A percentile compares a stretch with the other conserved stretches of the same genome.
Evolutionary conservation across 2,329 filamentous ascomycete species (phyloP).

Genomic region (Colletotrichum salicis): DNA sequence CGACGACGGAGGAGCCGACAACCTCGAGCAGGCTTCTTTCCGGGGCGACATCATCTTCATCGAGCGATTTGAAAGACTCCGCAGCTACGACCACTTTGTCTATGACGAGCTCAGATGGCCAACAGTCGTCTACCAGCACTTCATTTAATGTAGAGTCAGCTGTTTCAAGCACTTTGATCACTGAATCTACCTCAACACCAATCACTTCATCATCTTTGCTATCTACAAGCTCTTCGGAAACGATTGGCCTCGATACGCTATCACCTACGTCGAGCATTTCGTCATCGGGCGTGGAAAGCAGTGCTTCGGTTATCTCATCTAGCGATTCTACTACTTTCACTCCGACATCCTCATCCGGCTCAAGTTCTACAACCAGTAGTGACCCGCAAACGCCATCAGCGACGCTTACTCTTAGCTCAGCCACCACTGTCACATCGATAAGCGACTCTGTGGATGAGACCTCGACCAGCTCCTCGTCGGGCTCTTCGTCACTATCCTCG

Average conservation of each 20-base stretch:
- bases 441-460: not conserved
- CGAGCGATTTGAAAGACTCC: not conserved
- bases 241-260: not conserved
- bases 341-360: not conserved
- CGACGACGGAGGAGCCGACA: not conserved
- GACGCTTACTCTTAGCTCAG: not conserved
- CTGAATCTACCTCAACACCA: not conserved
- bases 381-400: not conserved
- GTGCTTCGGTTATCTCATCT: not conserved
- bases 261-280: not conserved
- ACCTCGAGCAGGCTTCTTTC: not conserved
- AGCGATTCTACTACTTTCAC: not conserved
- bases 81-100: not conserved
- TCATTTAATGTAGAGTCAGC: not conserved
- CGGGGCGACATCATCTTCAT: not conserved
- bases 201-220: not conserved
- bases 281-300: not conserved
- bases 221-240: not conserved
- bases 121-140: not conserved
- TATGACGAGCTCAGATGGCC: not conserved
- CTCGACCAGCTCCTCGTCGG: not conserved
- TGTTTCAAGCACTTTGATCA: not conserved
- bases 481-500: not conserved
- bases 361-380: not conserved
- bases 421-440: not conserved